Base-by-base conservation (phyloP, 1,139 yeast genomes). In the Geotrichum citri-aurantii region DNA sequence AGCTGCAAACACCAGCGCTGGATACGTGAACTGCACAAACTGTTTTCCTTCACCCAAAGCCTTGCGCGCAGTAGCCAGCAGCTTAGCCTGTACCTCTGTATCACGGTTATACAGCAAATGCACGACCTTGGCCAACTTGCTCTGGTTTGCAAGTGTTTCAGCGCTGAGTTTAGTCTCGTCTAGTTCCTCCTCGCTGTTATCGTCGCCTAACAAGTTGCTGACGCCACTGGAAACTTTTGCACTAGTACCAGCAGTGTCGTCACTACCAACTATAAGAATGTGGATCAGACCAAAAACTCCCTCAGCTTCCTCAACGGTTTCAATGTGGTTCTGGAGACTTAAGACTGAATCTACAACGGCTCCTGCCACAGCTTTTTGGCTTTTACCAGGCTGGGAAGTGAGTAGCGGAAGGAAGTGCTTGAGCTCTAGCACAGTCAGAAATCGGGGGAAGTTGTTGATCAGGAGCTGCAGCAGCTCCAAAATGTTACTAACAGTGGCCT, bases 51-150 rank as follows among this genome's bases (percentile, higher is more conserved):
- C 80, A 61, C 79, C 77, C 61, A 86, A 77, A 62, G 79, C 81
- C 44, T 37, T 37, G 44, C 75, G 72, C 37, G 88, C 80, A 6
- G 79, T 75, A 63, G 82, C 78, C 57, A 91, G 77, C 60, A 86
- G 75, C 59, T 83, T 77, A 58, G 87, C 76, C 63, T 81, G 82
- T 26, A 77, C 74, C 62, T 76, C 77, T 4, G 83, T 79, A 65
- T 84, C 81, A 42, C 73, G 69, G 64, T 77, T 77, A 62, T 78
- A 78, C 26, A 88, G 69, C 59, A 86, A 75, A 65, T 86, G 92
- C 3, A 89, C 75, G n/a, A 88, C 71, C 65, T 86, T 86, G 48
- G 93, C 84, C n/a, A 92, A 72, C 60, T 81, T 83, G 64, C 88
- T 88, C 67, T 86, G 90, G 55, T 81, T 83, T 14, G 75, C 71